A percentile compares a stretch with the other conserved stretches of the same genome.
Evolutionary conservation across 768 basidiomycete species (phyloP).

Genomic region (Russula vinacea): DNA sequence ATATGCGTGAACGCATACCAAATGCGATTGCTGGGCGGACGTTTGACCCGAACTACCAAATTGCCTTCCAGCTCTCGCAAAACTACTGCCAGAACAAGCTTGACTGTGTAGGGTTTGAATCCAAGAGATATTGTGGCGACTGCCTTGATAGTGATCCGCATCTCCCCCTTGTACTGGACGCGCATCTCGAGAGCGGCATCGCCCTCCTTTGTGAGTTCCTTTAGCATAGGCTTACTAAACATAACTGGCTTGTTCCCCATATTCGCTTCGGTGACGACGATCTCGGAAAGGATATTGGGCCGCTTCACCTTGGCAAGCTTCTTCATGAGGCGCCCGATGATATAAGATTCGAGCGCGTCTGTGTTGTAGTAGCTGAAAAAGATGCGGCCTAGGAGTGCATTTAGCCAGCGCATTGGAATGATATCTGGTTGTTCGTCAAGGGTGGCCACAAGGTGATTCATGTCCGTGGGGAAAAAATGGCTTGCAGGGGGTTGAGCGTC

Average conservation of each 20-base stretch:
- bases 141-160: conserved; percentile 87
- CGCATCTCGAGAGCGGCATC: conserved; percentile 88
- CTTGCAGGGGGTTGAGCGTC: conserved; percentile 54
- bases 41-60: conserved; percentile 81
- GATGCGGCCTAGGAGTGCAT: conserved; percentile 86
- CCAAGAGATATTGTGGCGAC: conserved; percentile 84
- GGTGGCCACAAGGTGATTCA: conserved; percentile 76
- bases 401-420: conserved; percentile 96
- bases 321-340: conserved; percentile 87
- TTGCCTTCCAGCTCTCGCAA: conserved; percentile 91
- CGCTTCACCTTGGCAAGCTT: conserved; percentile 90
- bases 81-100: conserved; percentile 84
- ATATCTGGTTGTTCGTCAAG: conserved; percentile 93
- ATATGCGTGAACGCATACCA: conserved; percentile 94
- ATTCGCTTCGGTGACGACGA: conserved; percentile 84
- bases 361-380: conserved; percentile 94
- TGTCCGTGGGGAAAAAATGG: conserved; percentile 75
- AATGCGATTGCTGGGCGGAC: conserved; percentile 91
- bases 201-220: conserved; percentile 92
- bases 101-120: conserved; percentile 87
- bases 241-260: conserved; percentile 82
- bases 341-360: conserved; percentile 72
- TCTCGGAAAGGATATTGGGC: conserved; percentile 79
- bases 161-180: conserved; percentile 78
- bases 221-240: conserved; percentile 96